These are phyloP conservation scores for Leccinum fibrillosum DNA, from an alignment of 768 basidiomycete species.

Conservation along the genomic window DNA sequence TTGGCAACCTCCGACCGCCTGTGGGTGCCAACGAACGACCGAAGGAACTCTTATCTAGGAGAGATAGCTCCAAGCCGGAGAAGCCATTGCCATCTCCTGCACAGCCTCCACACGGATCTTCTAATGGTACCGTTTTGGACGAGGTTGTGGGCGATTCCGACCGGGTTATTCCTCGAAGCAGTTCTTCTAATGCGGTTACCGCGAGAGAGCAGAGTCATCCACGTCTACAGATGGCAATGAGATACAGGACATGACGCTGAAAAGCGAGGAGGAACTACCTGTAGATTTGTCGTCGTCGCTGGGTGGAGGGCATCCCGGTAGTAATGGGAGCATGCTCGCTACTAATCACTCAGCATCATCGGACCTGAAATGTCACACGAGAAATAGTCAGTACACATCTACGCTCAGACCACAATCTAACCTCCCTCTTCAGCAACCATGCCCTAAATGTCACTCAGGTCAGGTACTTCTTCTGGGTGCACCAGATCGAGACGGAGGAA, in stretches of 20 bases:
- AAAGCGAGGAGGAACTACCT: conserved; percentile 1
- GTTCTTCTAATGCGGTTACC: conserved; percentile 5
- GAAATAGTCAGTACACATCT: conserved; percentile 64
- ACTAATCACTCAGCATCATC: conserved; percentile 64
- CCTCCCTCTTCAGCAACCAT: conserved; percentile 60
- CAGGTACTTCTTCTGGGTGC: too few species aligned
- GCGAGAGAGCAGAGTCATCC: conserved; percentile 4
- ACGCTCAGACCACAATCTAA: conserved; percentile 35
- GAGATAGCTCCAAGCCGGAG: conserved; percentile 24
- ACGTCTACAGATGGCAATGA: conserved; percentile 6
- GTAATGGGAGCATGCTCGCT: conserved; percentile 62
- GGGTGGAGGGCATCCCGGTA: conserved; percentile 6
- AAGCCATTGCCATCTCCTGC: conserved; percentile 28
- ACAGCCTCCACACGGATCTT: conserved; percentile 18
- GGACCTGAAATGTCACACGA: conserved; percentile 80
- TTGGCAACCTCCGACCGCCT: conserved; percentile 23
- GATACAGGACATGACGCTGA: not conserved
- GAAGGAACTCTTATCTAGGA: conserved; percentile 34
- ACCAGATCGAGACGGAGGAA: too few species aligned
- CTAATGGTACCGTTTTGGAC: conserved; percentile 11
- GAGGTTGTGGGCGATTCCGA: conserved; percentile 16
- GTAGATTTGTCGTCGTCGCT: conserved; percentile 9
- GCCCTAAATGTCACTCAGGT: conserved; percentile 53
- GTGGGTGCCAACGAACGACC: conserved; percentile 35
- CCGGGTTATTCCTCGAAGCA: conserved; percentile 19